Evolutionary conservation across 2,329 filamentous ascomycete species (phyloP), one percentile per base, ranked within the genome.

Genomic region (Botrytis fragariae): DNA sequence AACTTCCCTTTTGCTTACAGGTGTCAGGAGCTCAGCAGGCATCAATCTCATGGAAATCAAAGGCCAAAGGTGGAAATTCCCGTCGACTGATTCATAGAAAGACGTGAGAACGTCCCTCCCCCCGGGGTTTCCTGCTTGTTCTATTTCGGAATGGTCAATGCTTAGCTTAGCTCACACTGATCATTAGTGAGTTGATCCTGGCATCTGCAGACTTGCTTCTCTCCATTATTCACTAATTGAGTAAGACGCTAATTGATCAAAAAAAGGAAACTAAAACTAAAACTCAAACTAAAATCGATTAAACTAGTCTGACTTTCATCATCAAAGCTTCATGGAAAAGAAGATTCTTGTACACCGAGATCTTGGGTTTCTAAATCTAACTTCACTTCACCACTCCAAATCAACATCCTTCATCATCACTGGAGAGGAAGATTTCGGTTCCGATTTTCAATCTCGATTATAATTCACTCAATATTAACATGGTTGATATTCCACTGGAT

Each of bases 301-400:
- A 57, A 57, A 57, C n/a, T 57, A 57, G 51, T 57, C 32, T 10
- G 16, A 57, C 65, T 69, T 69, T 69, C 65, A 69, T 69, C 48
- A 69, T 65, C 63, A 69, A 69, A 69, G 65, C 65, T 69, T 69
- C 65, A 69, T 59, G 48, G 65, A 57, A 69, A 69, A 69, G 60
- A 57, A 65, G 63, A 69, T 57, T 69, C 65, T 69, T 57, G 65
- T 69, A 57, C 64, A 67, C 63, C 63, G 44, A 51, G 32, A 67
- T 37, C 44, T 20, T 51, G 51, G 14, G 14, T 29, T 57, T 57
- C 51, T 9, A 57, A 29, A 29, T 29, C n/a, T 29, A 4, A 57
- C 51, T 57, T 57, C 51, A 57, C 51, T 9, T 57, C 51, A 8
- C 39, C 10, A 32, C 16, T 45, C 32, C 29, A 25, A 7, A 8